phyloP scores from a whole-genome alignment of 371 early-diverging fungal species.

The Apophysomyces ossiformis region DNA sequence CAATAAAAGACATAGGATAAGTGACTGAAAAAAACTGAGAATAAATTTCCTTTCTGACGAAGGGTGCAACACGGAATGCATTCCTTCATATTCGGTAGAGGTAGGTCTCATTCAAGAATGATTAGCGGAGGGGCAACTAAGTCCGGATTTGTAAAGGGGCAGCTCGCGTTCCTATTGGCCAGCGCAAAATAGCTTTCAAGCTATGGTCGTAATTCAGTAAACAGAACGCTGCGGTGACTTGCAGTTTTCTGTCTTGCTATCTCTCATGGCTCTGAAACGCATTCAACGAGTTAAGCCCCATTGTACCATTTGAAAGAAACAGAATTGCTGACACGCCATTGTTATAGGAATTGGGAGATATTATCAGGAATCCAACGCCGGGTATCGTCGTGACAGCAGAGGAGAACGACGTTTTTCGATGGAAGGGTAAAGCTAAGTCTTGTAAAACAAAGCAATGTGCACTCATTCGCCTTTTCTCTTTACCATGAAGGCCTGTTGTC shows the following conservation, averaged over 20 bases:
- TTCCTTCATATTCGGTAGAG: too few species aligned
- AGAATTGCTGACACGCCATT: background rate
- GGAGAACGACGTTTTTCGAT: conserved; percentile 74
- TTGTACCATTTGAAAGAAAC: background rate
- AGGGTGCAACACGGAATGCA: too few species aligned
- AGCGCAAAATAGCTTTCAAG: too few species aligned
- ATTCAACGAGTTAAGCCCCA: conserved; percentile 41
- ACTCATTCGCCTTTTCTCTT: background rate
- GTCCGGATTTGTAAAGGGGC: too few species aligned
- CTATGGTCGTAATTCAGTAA: too few species aligned
- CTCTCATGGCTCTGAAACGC: conserved; percentile 51
- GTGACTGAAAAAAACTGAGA: too few species aligned
- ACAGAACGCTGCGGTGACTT: background rate
- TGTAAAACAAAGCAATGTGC: too few species aligned
- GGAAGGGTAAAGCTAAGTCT: conserved; percentile 64
- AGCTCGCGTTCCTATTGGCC: too few species aligned
- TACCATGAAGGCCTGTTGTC: conserved; percentile 25
- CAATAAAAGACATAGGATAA: too few species aligned
- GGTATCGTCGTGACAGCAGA: conserved; percentile 71
- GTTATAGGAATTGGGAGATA: conserved; percentile 71
- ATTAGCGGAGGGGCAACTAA: too few species aligned
- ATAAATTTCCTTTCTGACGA: too few species aligned
- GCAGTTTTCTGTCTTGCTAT: background rate
- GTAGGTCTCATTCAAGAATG: too few species aligned
- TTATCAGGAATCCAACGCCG: conserved; percentile 70